phyloP scores from a whole-genome alignment of 2,329 filamentous ascomycete genomes.

The Byssoonygena ceratinophila region DNA sequence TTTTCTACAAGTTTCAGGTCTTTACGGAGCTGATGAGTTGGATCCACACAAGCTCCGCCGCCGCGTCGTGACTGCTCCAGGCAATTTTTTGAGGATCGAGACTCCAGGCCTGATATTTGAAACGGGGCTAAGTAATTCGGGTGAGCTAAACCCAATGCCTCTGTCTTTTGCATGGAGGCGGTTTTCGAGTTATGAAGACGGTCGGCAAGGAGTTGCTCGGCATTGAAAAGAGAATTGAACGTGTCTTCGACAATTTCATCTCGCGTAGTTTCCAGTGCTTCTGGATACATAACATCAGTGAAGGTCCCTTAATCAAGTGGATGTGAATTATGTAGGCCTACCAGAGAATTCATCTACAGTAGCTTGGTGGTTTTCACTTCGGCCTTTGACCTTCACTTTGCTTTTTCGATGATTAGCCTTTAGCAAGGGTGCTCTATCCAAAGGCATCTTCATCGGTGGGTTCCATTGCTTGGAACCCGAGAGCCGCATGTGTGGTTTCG shows the following conservation, averaged over 20 bases:
- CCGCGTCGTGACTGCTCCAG: neutral
- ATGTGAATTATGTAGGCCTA: neutral
- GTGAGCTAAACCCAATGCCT: neutral
- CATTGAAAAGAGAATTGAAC: conserved; percentile 9
- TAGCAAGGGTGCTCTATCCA: neutral
- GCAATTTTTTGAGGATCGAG: neutral
- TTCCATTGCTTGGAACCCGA: neutral
- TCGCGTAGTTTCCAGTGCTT: conserved; percentile 12
- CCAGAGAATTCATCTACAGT: neutral
- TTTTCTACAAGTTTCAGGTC: neutral
- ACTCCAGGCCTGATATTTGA: neutral
- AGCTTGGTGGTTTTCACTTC: neutral
- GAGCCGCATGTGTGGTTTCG: neutral
- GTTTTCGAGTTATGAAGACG: neutral
- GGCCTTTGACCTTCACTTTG: neutral
- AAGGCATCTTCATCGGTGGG: too few species aligned
- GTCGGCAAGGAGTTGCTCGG: conserved; percentile 8
- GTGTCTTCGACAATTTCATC: conserved; percentile 13
- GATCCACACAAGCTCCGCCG: neutral
- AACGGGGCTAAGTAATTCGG: neutral
- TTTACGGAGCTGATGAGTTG: neutral
- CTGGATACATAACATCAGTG: conserved; percentile 4
- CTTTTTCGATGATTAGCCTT: neutral
- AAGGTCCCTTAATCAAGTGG: neutral
- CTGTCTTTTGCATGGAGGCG: neutral